A percentile compares a stretch with the other conserved stretches of the same genome.
phyloP scores from a whole-genome alignment of 495 filamentous ascomycete species.

The Aeminium ludgeri region DNA sequence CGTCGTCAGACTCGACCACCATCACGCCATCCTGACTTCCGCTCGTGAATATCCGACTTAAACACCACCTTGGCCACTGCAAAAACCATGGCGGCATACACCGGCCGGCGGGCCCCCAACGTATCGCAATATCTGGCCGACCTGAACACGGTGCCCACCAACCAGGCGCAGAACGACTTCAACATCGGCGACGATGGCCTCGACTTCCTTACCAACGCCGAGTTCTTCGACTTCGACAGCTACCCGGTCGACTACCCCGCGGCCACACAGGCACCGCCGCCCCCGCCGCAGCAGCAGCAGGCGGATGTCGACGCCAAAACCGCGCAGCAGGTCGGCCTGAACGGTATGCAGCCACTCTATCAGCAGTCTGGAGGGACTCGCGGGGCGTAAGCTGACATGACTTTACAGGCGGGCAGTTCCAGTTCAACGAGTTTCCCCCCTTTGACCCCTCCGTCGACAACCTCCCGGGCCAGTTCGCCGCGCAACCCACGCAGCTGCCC shows the following conservation, averaged over 20 bases:
- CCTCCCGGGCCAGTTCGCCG: conserved; percentile 4
- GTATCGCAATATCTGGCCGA: conserved; percentile 79
- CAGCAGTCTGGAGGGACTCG: background rate
- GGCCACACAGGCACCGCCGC: background rate
- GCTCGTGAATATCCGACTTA: too few species aligned
- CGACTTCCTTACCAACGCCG: conserved; percentile 79
- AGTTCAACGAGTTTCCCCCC: conserved; percentile 9
- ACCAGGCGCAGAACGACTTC: conserved; percentile 44
- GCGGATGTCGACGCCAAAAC: background rate
- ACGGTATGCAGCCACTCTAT: background rate
- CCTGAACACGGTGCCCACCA: conserved; percentile 57
- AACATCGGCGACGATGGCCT: conserved; percentile 55
- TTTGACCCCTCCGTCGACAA: background rate
- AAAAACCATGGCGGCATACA: conserved; percentile 15
- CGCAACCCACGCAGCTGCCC: conserved; percentile 9
- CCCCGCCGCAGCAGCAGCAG: background rate
- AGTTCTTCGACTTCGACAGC: conserved; percentile 79
- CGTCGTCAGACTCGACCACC: too few species aligned
- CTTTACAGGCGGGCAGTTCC: conserved; percentile 1
- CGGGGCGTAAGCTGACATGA: background rate
- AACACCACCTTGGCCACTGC: too few species aligned
- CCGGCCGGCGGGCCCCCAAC: conserved; percentile 56
- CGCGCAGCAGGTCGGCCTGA: background rate
- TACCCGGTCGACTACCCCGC: conserved; percentile 5
- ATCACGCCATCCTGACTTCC: too few species aligned